A percentile compares a stretch with the other conserved stretches of the same genome.
Conservation (phyloP, 23 red algal species). For the Gracilaria caudata region DNA sequence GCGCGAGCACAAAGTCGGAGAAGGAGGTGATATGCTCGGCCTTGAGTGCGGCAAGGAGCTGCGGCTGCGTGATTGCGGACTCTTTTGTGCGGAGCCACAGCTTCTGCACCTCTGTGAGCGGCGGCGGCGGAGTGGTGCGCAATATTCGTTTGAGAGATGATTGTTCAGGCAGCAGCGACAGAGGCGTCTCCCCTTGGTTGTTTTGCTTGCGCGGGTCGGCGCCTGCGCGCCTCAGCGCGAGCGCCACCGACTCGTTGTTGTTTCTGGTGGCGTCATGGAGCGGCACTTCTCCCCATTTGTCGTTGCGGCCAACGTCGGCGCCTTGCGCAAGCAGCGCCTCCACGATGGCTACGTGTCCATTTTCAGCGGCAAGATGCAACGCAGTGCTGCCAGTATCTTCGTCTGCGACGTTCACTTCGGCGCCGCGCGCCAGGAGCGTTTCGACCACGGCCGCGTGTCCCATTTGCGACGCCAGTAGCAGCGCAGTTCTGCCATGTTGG, state of each 20-base stretch:
- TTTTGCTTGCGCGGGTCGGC: neutral
- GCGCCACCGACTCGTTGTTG: neutral
- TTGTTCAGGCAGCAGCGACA: neutral
- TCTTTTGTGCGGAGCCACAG: neutral
- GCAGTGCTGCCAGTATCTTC: neutral
- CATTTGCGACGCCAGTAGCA: no score
- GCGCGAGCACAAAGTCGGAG: slow-evolving; percentile 9
- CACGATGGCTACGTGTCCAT: neutral
- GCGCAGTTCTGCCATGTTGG: no score
- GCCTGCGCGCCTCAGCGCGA: neutral
- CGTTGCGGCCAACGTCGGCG: neutral
- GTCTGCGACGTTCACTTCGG: neutral
- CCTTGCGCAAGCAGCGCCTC: neutral
- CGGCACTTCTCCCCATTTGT: neutral
- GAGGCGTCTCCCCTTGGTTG: neutral
- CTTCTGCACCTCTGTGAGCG: neutral
- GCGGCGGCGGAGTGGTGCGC: no score
- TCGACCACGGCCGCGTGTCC: no score
- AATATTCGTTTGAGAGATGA: no score
- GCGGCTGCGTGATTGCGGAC: neutral
- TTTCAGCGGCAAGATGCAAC: neutral
- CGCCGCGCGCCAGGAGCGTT: neutral
- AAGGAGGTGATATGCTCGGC: slow-evolving; percentile 18
- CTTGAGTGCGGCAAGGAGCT: slow-evolving; percentile 5
- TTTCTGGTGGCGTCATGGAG: neutral